phyloP scores from a whole-genome alignment of 208 protist species.

The Acanthamoeba castellanii region DNA sequence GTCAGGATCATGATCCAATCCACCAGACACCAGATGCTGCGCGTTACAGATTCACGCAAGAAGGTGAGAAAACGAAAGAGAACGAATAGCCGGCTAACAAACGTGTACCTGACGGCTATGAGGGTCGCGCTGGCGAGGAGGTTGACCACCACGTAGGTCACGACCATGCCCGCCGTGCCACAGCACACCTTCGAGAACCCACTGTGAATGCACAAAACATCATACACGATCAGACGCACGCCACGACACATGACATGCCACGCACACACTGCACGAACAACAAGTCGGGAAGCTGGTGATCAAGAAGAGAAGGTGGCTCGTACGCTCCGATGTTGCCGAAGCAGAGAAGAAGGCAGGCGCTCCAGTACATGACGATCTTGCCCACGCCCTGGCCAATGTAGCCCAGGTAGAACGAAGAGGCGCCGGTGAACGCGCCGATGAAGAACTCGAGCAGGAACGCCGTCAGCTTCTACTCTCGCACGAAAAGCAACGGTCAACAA shows the following conservation, averaged over 20 bases:
- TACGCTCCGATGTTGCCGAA: neutral
- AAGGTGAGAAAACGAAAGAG: no score
- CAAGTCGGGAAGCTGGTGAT: neutral
- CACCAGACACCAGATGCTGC: constrained; percentile 32
- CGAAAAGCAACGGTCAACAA: neutral
- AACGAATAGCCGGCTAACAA: no score
- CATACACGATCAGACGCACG: neutral
- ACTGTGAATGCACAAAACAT: neutral
- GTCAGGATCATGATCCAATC: constrained; percentile 57
- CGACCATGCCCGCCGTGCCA: neutral
- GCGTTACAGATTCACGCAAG: no score
- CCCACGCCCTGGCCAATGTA: constrained; percentile 56
- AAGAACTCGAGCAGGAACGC: constrained; percentile 52
- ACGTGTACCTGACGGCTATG: neutral
- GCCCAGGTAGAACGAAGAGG: constrained; percentile 2
- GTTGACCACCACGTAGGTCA: neutral
- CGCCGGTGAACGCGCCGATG: constrained; percentile 9
- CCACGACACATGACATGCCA: neutral
- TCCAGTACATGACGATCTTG: constrained; percentile 31
- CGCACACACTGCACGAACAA: neutral
- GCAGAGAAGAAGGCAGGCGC: neutral
- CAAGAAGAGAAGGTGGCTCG: neutral
- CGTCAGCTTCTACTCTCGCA: constrained; percentile 14
- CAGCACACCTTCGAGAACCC: constrained; percentile 2
- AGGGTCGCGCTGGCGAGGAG: neutral